These are phyloP conservation scores for Neodidymelliopsis sp. DNA, from an alignment of 2,329 filamentous ascomycete genomes.

Conservation along the genomic window DNA sequence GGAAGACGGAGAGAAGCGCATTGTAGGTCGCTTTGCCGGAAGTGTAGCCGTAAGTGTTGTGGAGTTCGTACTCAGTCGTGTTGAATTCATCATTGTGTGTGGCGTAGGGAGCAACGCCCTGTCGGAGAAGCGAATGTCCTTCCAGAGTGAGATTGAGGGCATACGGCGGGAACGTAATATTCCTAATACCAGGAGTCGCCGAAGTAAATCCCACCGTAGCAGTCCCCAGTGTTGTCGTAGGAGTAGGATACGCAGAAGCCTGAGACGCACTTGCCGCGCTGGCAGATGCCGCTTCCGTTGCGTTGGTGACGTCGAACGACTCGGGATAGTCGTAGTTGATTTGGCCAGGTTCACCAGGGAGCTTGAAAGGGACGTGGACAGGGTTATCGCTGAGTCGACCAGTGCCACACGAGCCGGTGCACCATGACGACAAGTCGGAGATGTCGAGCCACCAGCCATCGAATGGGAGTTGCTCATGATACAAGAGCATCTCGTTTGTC, in stretches of 20 bases:
- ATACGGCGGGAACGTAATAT: constrained; percentile 75
- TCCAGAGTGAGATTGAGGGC: constrained; percentile 74
- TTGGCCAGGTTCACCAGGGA: constrained; percentile 68
- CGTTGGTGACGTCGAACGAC: constrained; percentile 69
- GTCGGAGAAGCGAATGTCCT: constrained; percentile 60
- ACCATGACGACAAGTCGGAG: constrained; percentile 66
- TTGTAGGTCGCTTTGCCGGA: constrained; percentile 76
- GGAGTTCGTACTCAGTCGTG: background rate
- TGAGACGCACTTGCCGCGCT: constrained; percentile 60
- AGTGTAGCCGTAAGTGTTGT: constrained; percentile 76
- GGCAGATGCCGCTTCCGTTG: constrained; percentile 66
- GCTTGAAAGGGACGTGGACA: constrained; percentile 66
- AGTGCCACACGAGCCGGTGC: constrained; percentile 72
- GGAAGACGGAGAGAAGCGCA: constrained; percentile 66
- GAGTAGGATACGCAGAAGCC: constrained; percentile 48
- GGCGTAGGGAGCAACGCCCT: background rate
- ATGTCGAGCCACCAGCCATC: constrained; percentile 66
- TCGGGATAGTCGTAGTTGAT: constrained; percentile 69
- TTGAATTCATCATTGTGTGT: background rate
- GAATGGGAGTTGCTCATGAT: constrained; percentile 58
- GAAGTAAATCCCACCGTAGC: constrained; percentile 57
- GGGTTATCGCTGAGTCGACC: constrained; percentile 68
- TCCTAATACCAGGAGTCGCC: constrained; percentile 66
- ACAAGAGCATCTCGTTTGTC: constrained; percentile 56
- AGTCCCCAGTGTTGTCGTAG: constrained; percentile 24